Percentiles rank a stretch among this genome's conserved stretches.
Conservation (phyloP, 2,329 filamentous ascomycete genomes). For the Didymella pinodella region DNA sequence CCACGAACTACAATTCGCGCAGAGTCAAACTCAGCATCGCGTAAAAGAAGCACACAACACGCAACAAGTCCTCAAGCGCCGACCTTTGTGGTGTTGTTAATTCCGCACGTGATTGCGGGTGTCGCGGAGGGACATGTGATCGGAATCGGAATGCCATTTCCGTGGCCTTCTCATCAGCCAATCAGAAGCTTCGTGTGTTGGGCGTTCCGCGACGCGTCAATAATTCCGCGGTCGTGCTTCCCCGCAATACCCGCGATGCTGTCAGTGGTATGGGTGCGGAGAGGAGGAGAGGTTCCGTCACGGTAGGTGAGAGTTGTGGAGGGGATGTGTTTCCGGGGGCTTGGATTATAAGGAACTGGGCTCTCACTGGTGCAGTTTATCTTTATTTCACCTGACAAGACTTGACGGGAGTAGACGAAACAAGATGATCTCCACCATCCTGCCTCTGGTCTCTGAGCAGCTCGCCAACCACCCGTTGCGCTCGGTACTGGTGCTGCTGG, state of each 20-base stretch:
- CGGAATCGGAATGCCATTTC: conserved; percentile 10
- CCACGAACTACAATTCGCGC: too few species aligned
- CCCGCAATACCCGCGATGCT: conserved; percentile 22
- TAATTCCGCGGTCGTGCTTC: conserved; percentile 31
- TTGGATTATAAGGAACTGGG: conserved; percentile 13
- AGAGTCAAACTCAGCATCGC: too few species aligned
- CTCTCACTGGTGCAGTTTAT: not conserved
- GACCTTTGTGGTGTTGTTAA: not conserved
- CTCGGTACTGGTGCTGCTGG: conserved; percentile 29
- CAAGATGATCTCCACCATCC: conserved; percentile 42
- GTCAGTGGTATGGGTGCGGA: conserved; percentile 3
- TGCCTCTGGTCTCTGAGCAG: conserved; percentile 35
- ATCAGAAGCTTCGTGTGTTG: not conserved
- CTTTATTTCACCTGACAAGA: not conserved
- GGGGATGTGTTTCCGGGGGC: conserved; percentile 6
- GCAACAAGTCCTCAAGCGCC: too few species aligned
- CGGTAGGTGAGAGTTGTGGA: not conserved
- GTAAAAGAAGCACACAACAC: too few species aligned
- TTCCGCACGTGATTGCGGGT: not conserved
- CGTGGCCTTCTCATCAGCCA: not conserved
- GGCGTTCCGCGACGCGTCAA: conserved; percentile 22
- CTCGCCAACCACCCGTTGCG: conserved; percentile 37
- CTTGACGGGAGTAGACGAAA: not conserved
- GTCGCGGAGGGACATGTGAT: not conserved
- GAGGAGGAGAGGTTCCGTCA: not conserved